A percentile compares a stretch with the other conserved stretches of the same genome.
Evolutionary conservation across 140 eudicot species (phyloP).

Genomic region (Senecio squalidus): DNA sequence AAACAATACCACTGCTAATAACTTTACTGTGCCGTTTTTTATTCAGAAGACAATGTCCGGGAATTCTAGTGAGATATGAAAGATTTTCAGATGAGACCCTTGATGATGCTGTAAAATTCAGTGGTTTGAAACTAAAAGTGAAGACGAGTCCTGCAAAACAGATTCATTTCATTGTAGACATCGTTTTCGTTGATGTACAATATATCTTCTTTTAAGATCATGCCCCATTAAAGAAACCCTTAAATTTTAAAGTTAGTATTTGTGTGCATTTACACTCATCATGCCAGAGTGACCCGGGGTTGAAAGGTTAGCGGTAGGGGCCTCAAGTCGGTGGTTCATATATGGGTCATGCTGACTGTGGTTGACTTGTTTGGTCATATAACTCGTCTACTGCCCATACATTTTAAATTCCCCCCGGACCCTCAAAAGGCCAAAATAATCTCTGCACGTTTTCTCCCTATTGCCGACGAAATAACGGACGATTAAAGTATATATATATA

Average conservation of each 20-base stretch:
- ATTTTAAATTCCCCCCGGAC: conserved; percentile 7
- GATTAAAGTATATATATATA: too few species aligned
- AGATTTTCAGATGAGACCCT: not conserved
- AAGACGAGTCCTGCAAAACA: not conserved
- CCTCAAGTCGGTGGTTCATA: conserved; percentile 16
- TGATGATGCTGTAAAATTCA: not conserved
- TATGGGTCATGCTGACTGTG: conserved; percentile 17
- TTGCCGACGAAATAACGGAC: conserved; percentile 8
- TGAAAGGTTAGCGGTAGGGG: conserved; percentile 17
- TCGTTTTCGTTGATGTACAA: not conserved
- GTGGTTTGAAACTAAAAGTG: conserved; percentile 2
- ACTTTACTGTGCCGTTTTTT: not conserved
- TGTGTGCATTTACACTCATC: conserved; percentile 3
- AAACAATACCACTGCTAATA: conserved; percentile 4
- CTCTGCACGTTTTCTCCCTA: not conserved
- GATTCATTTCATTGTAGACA: conserved; percentile 4
- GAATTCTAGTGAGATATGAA: not conserved
- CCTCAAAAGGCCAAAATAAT: too few species aligned
- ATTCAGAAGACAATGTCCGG: not conserved
- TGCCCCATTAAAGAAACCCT: conserved; percentile 4
- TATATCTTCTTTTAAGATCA: not conserved
- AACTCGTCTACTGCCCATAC: conserved; percentile 10
- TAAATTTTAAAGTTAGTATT: not conserved
- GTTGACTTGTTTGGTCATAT: conserved; percentile 27
- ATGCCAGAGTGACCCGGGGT: not conserved